A percentile compares a stretch with the other conserved stretches of the same genome.
Evolutionary conservation across 768 basidiomycete genomes (phyloP).

Genomic region (Dioszegia crocea): DNA sequence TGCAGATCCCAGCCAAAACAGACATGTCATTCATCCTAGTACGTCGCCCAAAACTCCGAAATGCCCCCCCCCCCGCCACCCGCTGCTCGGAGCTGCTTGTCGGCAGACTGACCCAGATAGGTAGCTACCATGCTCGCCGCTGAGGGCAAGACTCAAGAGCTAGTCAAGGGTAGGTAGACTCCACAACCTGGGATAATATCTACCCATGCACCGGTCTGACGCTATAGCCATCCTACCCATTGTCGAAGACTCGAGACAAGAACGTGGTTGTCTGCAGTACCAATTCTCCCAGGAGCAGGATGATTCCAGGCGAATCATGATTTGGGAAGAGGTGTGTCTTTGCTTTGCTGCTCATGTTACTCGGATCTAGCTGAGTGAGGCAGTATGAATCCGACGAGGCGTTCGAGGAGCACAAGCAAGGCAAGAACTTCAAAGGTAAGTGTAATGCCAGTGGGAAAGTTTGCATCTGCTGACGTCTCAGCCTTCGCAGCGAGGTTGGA

Average conservation of each 20-base stretch:
- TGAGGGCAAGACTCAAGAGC: constrained; percentile 4
- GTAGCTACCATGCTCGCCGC: constrained; percentile 8
- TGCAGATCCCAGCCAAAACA: not conserved
- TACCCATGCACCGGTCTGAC: not conserved
- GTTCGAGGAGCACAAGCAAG: constrained; percentile 15
- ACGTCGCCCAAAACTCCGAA: not conserved
- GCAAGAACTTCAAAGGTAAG: constrained; percentile 7
- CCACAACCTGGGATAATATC: too few species aligned
- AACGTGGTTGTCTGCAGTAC: constrained; percentile 18
- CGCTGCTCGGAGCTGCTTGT: not conserved
- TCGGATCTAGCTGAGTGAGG: not conserved
- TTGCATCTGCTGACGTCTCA: not conserved
- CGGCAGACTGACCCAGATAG: not conserved
- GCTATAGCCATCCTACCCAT: constrained; percentile 6
- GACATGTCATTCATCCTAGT: constrained; percentile 5
- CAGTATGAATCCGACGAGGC: constrained; percentile 7
- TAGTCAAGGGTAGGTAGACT: not conserved
- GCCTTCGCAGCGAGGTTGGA: not conserved
- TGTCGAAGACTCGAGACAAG: constrained; percentile 10
- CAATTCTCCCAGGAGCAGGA: constrained; percentile 12
- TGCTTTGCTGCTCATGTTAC: not conserved
- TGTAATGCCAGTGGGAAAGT: not conserved
- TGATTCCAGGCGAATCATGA: constrained; percentile 12
- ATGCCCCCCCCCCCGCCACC: too few species aligned
- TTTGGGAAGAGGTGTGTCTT: constrained; percentile 21